Evolutionary conservation across 257 asterid species (phyloP), one percentile per base, ranked within the genome.

Genomic region (Petunia axillaris): DNA sequence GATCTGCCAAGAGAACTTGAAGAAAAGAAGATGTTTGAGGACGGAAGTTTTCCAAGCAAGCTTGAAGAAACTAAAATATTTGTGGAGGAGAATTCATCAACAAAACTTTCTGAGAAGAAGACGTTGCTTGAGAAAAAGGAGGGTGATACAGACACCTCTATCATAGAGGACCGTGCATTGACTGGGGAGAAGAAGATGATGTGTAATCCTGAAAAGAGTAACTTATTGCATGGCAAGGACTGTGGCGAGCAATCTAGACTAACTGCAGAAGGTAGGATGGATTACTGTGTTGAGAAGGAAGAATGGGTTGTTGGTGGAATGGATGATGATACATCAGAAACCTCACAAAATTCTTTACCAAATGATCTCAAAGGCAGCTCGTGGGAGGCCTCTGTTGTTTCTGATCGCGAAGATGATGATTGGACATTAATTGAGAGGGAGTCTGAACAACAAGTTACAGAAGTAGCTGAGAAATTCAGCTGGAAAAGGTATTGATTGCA

Each of bases 381-480:
- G 41, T 16, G 59, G 59, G 46, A 46, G 59, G 43, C 46, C 41
- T 70, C 41, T 70, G 77, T 48, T 71, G 77, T 25, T 35, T 71
- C 60, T 48, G 60, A 64, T 64, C 71, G 6, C 25, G 71, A 38
- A 64, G 48, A 71, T 71, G 77, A 71, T 71, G 77, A 71, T 71
- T 71, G 77, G 77, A 71, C 77, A 35, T 48, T 71, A 71, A 37
- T 71, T 71, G 77, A 71, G 60, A 48, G 35, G 10, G 77, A 71
- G 5, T 71, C 11, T 48, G 35, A 71, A 10, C 16, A 25, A 44
- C 5, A 71, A 71, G 77, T 46, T 46, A 48, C 77, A 48, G 77
- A 71, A 48, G 77, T 71, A 2, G 3, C 41, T 4, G 44, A 71
- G 60, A 71, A 39, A 71, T 8, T 71, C 41, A 71, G 77, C 60